Percentiles rank a stretch among this genome's conserved stretches.
phyloP scores from a whole-genome alignment of 306 rosid genomes.

The Medicago truncatula region DNA sequence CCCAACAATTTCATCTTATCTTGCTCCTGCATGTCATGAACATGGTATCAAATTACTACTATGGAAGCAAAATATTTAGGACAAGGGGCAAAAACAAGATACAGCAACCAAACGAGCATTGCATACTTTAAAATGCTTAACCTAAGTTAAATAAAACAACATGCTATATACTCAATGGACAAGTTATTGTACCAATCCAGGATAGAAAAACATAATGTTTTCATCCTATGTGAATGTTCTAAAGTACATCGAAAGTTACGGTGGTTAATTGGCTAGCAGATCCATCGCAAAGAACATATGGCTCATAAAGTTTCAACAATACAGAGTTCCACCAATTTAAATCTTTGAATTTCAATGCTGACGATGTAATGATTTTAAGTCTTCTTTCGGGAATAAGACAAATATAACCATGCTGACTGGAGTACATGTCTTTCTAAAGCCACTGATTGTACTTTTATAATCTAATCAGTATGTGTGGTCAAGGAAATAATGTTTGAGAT shows the following conservation, averaged over 20 bases:
- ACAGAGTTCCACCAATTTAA: not conserved
- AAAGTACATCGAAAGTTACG: not conserved
- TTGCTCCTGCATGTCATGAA: conserved; percentile 69
- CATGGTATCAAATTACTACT: conserved; percentile 1
- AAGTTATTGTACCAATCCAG: not conserved
- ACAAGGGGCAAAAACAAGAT: not conserved
- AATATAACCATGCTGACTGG: not conserved
- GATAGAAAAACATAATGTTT: not conserved
- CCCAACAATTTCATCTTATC: conserved; percentile 53
- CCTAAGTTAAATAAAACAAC: not conserved
- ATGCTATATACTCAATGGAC: not conserved
- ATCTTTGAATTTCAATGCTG: not conserved
- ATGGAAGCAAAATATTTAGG: not conserved
- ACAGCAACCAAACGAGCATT: not conserved
- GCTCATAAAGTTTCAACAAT: not conserved
- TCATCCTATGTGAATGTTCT: not conserved
- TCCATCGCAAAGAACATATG: not conserved
- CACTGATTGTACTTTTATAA: not conserved
- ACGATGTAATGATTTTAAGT: not conserved
- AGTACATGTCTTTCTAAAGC: not conserved
- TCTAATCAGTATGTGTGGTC: conserved; percentile 7
- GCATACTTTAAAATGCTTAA: not conserved
- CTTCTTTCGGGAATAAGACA: not conserved
- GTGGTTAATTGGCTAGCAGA: not conserved
- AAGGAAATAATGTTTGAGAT: conserved; percentile 3